Evolutionary conservation across 441 rosid genomes (phyloP).

Genomic region (Metrosideros polymorpha): DNA sequence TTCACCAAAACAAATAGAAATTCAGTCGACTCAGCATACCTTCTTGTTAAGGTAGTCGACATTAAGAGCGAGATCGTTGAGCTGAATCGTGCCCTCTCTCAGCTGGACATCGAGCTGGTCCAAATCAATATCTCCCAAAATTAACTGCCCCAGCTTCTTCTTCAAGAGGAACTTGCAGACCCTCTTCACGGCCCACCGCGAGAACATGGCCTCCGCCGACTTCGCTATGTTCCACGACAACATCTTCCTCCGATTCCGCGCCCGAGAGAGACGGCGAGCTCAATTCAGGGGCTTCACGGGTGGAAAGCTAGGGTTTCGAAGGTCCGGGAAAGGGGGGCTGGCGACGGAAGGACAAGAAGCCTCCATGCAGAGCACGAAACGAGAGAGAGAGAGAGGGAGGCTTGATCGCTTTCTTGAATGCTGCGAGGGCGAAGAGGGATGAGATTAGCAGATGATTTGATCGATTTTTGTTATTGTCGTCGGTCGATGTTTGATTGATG

Average conservation of each 20-base stretch:
- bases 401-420: neutral
- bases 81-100: constrained; percentile 64
- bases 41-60: constrained; percentile 74
- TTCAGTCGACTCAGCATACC: constrained; percentile 21
- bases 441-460: neutral
- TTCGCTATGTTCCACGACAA: constrained; percentile 78
- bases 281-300: neutral
- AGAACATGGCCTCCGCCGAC: constrained; percentile 71
- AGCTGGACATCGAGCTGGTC: constrained; percentile 98
- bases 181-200: constrained; percentile 90
- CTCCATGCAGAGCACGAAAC: neutral
- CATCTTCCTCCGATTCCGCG: constrained; percentile 20
- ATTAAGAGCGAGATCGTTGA: constrained; percentile 80
- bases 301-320: neutral
- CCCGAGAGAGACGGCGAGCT: neutral
- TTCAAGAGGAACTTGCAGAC: constrained; percentile 74
- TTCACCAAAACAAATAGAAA: neutral
- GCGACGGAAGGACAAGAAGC: neutral
- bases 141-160: constrained; percentile 86
- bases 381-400: neutral
- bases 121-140: constrained; percentile 86
- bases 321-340: no score
- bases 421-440: neutral
- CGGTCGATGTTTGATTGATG: neutral
- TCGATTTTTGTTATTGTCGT: neutral